A percentile compares a stretch with the other conserved stretches of the same genome.
Evolutionary conservation across 495 filamentous ascomycete genomes (phyloP).

Genomic region (Entonaema liquescens): DNA sequence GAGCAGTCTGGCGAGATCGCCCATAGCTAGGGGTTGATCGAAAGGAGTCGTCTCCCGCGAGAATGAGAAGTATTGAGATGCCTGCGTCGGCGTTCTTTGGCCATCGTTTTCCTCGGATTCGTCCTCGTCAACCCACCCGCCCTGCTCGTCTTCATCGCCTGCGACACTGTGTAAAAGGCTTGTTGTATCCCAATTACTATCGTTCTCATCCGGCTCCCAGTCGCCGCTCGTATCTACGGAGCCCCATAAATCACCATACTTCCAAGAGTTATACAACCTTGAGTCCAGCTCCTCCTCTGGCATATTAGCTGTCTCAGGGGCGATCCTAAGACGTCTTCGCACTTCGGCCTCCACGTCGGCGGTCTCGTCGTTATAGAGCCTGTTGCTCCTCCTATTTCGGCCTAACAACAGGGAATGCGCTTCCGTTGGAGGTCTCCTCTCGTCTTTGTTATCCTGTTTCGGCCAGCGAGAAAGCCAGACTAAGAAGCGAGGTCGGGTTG

Average conservation of each 20-base stretch:
- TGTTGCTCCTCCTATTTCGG: conserved; percentile 11
- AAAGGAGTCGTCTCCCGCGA: conserved; percentile 67
- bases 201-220: conserved; percentile 58
- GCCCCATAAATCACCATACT: conserved; percentile 81
- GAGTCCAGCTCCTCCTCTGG: conserved; percentile 74
- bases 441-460: conserved; percentile 44
- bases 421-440: conserved; percentile 29
- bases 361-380: conserved; percentile 43
- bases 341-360: conserved; percentile 73
- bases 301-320: conserved; percentile 32
- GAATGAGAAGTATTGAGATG: conserved; percentile 48
- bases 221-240: conserved; percentile 78
- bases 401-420: conserved; percentile 15
- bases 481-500: conserved; percentile 69
- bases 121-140: conserved; percentile 48
- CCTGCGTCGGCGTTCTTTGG: conserved; percentile 77
- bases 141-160: conserved; percentile 49
- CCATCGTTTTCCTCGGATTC: conserved; percentile 56
- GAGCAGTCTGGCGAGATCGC: conserved; percentile 80
- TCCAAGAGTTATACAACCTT: conserved; percentile 83
- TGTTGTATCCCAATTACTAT: conserved; percentile 65
- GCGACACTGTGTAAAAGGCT: conserved; percentile 39
- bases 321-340: conserved; percentile 60
- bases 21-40: conserved; percentile 71
- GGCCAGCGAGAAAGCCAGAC: conserved; percentile 58